phyloP scores from a whole-genome alignment of 768 basidiomycete species.

The Strobilomyces dryophilus region DNA sequence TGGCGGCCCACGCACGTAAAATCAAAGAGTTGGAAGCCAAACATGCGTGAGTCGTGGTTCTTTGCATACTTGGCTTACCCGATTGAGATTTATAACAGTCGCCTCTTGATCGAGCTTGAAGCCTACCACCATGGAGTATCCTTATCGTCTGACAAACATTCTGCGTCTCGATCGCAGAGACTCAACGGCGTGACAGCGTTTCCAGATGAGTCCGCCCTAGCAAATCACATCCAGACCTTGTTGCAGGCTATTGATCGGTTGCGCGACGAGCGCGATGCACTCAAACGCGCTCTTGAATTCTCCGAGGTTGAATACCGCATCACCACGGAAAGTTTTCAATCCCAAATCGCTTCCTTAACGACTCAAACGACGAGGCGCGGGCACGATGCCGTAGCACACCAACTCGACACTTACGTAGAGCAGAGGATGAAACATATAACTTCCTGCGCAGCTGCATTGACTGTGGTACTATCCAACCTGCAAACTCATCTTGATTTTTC shows the following conservation, averaged over 20 bases:
- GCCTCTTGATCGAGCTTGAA: conserved; percentile 21
- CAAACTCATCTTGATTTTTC: conserved; percentile 27
- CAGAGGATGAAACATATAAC: conserved; percentile 28
- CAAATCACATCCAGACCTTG: conserved; percentile 50
- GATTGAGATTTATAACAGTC: conserved; percentile 10
- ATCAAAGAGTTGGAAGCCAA: conserved; percentile 21
- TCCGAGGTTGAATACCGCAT: conserved; percentile 64
- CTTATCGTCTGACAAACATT: background rate
- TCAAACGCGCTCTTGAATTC: conserved; percentile 64
- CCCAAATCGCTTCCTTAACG: conserved; percentile 38
- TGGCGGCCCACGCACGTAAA: conserved; percentile 21
- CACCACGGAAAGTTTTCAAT: conserved; percentile 54
- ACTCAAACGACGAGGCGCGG: conserved; percentile 22
- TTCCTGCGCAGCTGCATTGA: conserved; percentile 33
- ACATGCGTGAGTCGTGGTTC: conserved; percentile 25
- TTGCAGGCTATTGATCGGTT: conserved; percentile 63
- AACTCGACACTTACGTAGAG: conserved; percentile 4
- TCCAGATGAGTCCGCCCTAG: conserved; percentile 23
- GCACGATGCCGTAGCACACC: conserved; percentile 10
- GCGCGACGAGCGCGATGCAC: conserved; percentile 59
- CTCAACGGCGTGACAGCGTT: background rate
- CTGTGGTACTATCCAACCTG: conserved; percentile 39
- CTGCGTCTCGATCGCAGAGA: background rate
- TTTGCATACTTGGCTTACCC: background rate
- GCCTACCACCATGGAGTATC: background rate